Evolutionary conservation across 106 monocot species (phyloP), one percentile per base, ranked within the genome.

Genomic region (Triglochin maritima): DNA sequence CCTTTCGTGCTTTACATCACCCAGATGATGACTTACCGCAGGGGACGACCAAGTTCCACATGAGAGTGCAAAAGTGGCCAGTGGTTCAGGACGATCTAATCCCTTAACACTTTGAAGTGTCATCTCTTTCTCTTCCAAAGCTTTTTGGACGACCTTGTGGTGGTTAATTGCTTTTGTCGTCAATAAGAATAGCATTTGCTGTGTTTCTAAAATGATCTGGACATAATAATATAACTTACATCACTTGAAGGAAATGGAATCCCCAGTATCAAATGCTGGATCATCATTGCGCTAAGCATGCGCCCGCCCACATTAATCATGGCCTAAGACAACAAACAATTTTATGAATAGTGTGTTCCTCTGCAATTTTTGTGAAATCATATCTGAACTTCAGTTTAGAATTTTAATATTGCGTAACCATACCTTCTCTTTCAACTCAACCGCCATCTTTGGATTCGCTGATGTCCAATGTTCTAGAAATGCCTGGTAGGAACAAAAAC

Each of bases 31-130:
- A 77, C 80, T 83, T 81, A 93, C 92, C 14, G 85, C 88, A 49
- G 88, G 92, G 17, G 92, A 93, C 7, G 92, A 93, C 87, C 85
- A 93, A 67, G 88, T 93, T 46, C 92, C 92, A 62, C 85, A 93
- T 47, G 92, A 88, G 7, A 93, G 85, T 47, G 92, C 92, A 71
- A 93, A 93, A 64, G 92, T 85, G 52, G 88, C 88, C 58, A 81
- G 61, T 9, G 92, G 92, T 69, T 88, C 92, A 11, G 83, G 79
- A 81, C 88, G 88, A 17, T 93, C 92, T 68, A 93, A 67, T 4
- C 85, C 88, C 47, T 83, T 69, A 11, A 73, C 46, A 6, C 81
- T 83, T 73, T 82, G 67, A 17, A 56, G 64, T 7, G 68, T 68
- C 57, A 81, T 68, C 56, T 72, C 76, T 60, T 81, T 75, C 4